A percentile compares a stretch with the other conserved stretches of the same genome.
These are phyloP conservation scores for Aspergillus carlsbadensis DNA, from an alignment of 495 filamentous ascomycete species.

Conservation along the genomic window DNA sequence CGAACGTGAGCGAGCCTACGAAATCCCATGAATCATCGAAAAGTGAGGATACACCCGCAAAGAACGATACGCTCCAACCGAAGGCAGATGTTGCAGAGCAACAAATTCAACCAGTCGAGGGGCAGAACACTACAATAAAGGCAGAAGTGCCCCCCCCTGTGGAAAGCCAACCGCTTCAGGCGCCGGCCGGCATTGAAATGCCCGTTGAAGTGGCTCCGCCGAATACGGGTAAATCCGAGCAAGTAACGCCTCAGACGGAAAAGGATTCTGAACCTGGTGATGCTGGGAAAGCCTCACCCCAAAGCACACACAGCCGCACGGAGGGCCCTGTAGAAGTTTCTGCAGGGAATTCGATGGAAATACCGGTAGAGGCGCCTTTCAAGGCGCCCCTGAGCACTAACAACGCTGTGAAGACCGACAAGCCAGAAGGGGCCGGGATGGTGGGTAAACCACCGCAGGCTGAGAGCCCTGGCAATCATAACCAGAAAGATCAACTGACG, in stretches of 20 bases:
- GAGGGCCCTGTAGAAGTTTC: background rate
- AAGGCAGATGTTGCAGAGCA: background rate
- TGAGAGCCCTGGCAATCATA: background rate
- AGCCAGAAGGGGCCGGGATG: background rate
- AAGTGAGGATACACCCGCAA: background rate
- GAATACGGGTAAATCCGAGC: background rate
- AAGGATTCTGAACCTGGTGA: background rate
- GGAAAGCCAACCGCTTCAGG: background rate
- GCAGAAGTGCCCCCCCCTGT: background rate
- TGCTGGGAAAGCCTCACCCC: background rate
- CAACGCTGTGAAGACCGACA: background rate
- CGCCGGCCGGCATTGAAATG: background rate
- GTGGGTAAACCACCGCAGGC: background rate
- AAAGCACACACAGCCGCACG: background rate
- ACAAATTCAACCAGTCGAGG: background rate
- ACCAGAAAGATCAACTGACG: background rate
- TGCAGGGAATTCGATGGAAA: background rate
- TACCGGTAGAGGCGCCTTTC: too few species aligned
- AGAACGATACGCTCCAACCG: background rate
- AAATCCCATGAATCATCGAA: background rate
- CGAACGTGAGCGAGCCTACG: too few species aligned
- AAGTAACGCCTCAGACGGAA: background rate
- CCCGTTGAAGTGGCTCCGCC: background rate
- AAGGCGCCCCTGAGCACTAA: background rate
- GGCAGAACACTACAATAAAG: background rate